These are phyloP conservation scores for Pisolithus tinctorius DNA, from an alignment of 768 basidiomycete genomes.

Conservation along the genomic window DNA sequence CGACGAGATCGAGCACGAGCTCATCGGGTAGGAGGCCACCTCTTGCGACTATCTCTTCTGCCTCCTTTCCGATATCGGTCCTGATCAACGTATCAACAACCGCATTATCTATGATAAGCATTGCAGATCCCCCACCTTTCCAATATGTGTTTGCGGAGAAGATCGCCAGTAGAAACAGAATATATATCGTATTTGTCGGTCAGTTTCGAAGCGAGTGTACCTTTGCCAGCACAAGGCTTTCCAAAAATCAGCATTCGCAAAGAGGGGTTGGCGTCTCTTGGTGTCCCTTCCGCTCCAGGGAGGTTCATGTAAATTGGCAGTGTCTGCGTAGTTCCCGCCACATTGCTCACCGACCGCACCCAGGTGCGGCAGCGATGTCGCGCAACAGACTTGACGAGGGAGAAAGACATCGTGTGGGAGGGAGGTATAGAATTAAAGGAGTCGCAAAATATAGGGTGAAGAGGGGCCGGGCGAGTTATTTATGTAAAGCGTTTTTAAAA, in stretches of 20 bases:
- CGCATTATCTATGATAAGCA: neutral
- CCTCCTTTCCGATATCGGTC: slow-evolving; percentile 65
- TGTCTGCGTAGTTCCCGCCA: slow-evolving; percentile 25
- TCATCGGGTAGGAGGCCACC: slow-evolving; percentile 76
- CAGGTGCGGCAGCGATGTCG: neutral
- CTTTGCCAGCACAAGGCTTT: slow-evolving; percentile 71
- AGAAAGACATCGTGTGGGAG: slow-evolving; percentile 5
- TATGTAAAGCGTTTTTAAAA: neutral
- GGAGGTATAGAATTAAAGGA: slow-evolving; percentile 1
- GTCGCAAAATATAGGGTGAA: neutral
- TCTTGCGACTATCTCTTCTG: slow-evolving; percentile 69
- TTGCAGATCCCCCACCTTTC: slow-evolving; percentile 36
- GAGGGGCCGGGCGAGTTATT: neutral
- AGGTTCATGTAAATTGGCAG: slow-evolving; percentile 45
- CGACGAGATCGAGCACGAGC: slow-evolving; percentile 68
- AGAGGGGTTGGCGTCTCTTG: slow-evolving; percentile 19
- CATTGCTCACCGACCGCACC: slow-evolving; percentile 13
- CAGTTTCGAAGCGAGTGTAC: slow-evolving; percentile 68
- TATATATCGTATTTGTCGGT: slow-evolving; percentile 69
- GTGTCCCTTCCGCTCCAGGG: slow-evolving; percentile 9
- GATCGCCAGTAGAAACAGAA: slow-evolving; percentile 76
- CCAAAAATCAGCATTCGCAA: slow-evolving; percentile 49
- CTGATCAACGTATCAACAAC: slow-evolving; percentile 21
- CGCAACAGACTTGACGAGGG: neutral
- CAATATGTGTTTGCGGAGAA: slow-evolving; percentile 75